Percentiles rank a stretch among this genome's conserved stretches.
Conservation (phyloP, 441 rosid species). For the Syzygium malaccense region DNA sequence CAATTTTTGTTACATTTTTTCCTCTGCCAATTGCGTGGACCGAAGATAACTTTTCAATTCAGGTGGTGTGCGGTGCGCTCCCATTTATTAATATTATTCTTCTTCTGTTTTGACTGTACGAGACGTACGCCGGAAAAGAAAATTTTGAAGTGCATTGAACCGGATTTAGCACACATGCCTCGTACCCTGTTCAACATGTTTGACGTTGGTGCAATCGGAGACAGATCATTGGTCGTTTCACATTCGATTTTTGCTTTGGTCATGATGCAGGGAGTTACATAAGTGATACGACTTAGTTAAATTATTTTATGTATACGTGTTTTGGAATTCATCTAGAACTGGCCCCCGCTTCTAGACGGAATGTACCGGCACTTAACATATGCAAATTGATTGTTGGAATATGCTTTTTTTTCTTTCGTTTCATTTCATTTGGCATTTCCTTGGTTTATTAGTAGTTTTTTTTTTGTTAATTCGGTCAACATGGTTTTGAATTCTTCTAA, state of each 20-base stretch:
- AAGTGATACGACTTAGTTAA: neutral
- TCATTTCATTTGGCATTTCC: neutral
- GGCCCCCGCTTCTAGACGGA: neutral
- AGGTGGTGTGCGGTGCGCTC: neutral
- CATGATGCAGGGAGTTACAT: neutral
- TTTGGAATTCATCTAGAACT: neutral
- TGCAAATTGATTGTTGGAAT: neutral
- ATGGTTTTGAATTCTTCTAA: neutral
- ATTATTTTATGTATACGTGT: neutral
- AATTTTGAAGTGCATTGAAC: neutral
- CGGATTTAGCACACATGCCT: neutral
- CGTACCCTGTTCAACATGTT: neutral
- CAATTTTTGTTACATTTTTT: neutral
- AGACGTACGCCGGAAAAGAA: neutral
- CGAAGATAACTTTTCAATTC: neutral
- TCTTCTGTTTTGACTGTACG: neutral
- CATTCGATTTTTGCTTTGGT: neutral
- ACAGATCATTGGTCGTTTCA: neutral
- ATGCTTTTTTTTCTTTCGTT: neutral
- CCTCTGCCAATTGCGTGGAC: neutral
- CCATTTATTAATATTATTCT: neutral
- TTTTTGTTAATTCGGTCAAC: neutral
- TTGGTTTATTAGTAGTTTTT: neutral
- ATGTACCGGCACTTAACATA: neutral
- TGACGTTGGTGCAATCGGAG: neutral